Evolutionary conservation across 192 early-diverging fungal species (phyloP), one percentile per base, ranked within the genome.

Genomic region (Umbelopsis sp.): DNA sequence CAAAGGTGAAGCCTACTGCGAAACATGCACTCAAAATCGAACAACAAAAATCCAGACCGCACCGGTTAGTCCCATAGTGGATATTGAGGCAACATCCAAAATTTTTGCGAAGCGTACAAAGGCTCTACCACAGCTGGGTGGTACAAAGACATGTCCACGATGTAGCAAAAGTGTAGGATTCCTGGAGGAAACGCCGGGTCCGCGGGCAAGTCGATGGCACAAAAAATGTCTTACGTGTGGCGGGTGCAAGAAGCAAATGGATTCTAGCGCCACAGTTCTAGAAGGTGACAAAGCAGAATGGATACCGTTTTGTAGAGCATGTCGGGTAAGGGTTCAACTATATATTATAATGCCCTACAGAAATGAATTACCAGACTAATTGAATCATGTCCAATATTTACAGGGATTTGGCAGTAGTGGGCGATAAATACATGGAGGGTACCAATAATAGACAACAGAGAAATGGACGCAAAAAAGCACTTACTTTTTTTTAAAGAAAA

Each of bases 181-280:
- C 56, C 79, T 84, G 77, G 85, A 86, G 34, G 76, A 84, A 66
- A 79, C 76, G 1, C 79, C 82, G 8, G 85, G 85, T 34, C 85
- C 85, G 12, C 71, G 75, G 38, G 74, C 75, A 17, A 83, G 76
- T 25, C 76, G 82, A 62, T 86, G 85, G 85, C 85, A 86, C 36
- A 86, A 86, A 52, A 86, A 82, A 62, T 86, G 85, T 44, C 52
- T 86, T 41, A 71, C 72, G 6, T 86, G 85, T 45, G 73, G 56
- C 22, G 81, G 76, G 1, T 86, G 85, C 50, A 82, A 76, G 34
- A 86, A 86, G 53, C 76, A 76, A 12, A 47, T 86, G 32, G 85
- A 86, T 65, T 86, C 85, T 21, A 79, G 74, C 49, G 82, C 81
- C 3, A 72, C 81, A 11, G 76, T 82, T 20, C 70, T 68, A 9